Evolutionary conservation across 331 rosid species (phyloP), one percentile per base, ranked within the genome.

Genomic region (Rhamnella rubrinervis): DNA sequence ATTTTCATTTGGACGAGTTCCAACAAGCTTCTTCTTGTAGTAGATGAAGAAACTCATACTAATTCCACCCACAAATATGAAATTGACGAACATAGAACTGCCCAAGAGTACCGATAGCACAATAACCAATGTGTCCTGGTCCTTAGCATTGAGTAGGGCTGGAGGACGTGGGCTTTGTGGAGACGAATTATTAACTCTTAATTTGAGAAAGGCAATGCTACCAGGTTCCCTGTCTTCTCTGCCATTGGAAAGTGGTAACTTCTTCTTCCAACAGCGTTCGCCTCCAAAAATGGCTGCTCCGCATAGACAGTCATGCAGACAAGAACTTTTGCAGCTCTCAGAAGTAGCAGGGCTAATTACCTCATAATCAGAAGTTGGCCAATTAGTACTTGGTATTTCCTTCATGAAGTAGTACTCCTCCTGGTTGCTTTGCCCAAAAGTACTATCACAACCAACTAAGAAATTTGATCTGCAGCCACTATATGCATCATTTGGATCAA

Each of bases 231-330:
- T 1, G 31, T 66, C 57, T 61, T 44, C 20, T 20, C 55, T 40
- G 7, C 84, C 81, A 58, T 75, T 57, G 1, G 78, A 61, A 49
- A 81, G 85, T 11, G 81, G 81, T 6, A 71, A 41, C 53, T 20
- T 76, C 66, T 81, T 76, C 73, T 81, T 81, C 85, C 78, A 67
- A 61, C 81, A 80, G 3, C 7, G 4, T 15, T 49, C 35, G 6
- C 6, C 49, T 1, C 55, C 21, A 7, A n/a, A 57, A 8, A 70
- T 28, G 12, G 59, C 80, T 2, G 28, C 78, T 21, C 31, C 75
- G 62, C 78, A 76, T 5, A 68, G 47, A n/a, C 81, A 76, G 63
- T 80, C 81, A 2, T 8, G 20, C 56, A 80, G 63, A 59, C 84
- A 80, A 7, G 76, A 57, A 1, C 5, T 17, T 31, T 37, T 65